A percentile compares a stretch with the other conserved stretches of the same genome.
phyloP scores from a whole-genome alignment of 139 green algal genomes.

The Tetraselmis chui region DNA sequence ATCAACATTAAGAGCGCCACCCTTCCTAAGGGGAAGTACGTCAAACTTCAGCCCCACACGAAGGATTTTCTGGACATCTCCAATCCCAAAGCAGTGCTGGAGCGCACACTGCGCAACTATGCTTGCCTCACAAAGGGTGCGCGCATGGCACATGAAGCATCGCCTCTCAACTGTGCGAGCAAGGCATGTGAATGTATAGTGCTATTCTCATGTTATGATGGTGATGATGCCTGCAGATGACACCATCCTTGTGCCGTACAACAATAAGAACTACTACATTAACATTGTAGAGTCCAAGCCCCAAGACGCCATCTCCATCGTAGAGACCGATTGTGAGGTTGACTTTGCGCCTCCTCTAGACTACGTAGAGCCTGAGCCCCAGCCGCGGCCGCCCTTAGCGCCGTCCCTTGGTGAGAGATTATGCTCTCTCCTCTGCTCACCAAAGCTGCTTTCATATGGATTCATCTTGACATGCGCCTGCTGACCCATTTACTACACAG shows the following conservation, averaged over 20 bases:
- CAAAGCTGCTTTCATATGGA: too few species aligned
- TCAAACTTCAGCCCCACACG: conserved; percentile 95
- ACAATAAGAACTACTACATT: conserved; percentile 92
- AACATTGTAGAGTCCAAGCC: conserved; percentile 82
- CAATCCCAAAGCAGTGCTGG: conserved; percentile 95
- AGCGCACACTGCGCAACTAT: conserved; percentile 83
- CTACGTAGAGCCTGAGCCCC: conserved; percentile 76
- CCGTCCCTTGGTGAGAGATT: too few species aligned
- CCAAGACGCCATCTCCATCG: conserved; percentile 80
- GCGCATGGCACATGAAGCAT: not conserved
- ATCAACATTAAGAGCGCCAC: conserved; percentile 73
- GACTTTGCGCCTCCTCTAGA: conserved; percentile 97
- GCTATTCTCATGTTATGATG: not conserved
- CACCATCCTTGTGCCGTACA: conserved; percentile 91
- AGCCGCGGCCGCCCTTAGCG: not conserved
- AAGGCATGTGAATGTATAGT: too few species aligned
- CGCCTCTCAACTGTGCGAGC: not conserved
- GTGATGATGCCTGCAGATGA: conserved; percentile 60
- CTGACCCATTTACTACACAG: too few species aligned
- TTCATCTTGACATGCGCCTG: too few species aligned
- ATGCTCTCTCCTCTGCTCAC: too few species aligned
- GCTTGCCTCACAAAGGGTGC: conserved; percentile 58
- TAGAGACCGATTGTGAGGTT: conserved; percentile 94
- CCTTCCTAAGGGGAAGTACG: conserved; percentile 89
- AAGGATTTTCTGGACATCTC: conserved; percentile 95